These are phyloP conservation scores for Apophysomyces elegans DNA, from an alignment of 371 early-diverging fungal genomes.

Conservation along the genomic window DNA sequence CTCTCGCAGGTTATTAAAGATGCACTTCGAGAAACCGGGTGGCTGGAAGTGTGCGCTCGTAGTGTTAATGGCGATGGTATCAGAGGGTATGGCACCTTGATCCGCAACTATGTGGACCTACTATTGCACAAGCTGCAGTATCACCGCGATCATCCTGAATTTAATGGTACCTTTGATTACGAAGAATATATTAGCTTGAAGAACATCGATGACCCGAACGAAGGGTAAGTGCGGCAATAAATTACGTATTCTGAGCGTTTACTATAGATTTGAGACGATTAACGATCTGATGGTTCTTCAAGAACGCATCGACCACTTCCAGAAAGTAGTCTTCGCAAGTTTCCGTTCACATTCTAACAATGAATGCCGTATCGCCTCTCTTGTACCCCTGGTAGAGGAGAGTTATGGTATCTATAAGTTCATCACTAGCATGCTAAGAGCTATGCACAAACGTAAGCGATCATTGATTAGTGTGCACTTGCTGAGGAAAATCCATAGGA, in stretches of 20 bases:
- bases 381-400: slow-evolving; percentile 97
- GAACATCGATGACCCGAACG: slow-evolving; percentile 96
- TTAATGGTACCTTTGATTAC: slow-evolving; percentile 95
- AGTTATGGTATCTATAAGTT: slow-evolving; percentile 95
- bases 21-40: slow-evolving; percentile 71
- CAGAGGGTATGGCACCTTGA: slow-evolving; percentile 86
- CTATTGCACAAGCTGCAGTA: slow-evolving; percentile 89
- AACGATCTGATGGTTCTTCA: slow-evolving; percentile 90
- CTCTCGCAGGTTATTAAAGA: slow-evolving; percentile 69
- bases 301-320: slow-evolving; percentile 90
- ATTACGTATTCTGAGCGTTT: background rate
- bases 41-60: slow-evolving; percentile 70
- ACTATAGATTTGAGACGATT: slow-evolving; percentile 87
- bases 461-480: background rate
- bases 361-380: slow-evolving; percentile 93
- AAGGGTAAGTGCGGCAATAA: slow-evolving; percentile 71
- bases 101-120: slow-evolving; percentile 90
- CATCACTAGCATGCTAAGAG: slow-evolving; percentile 91
- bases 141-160: slow-evolving; percentile 91
- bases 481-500: slow-evolving; percentile 29
- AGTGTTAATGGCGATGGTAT: slow-evolving; percentile 65
- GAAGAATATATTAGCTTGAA: slow-evolving; percentile 94
- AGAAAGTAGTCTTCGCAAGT: slow-evolving; percentile 83
- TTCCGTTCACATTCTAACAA: slow-evolving; percentile 88
- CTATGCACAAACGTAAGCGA: slow-evolving; percentile 91